Evolutionary conservation across 164 flowering plant species (phyloP), one percentile per base, ranked within the genome.

Genomic region (Annona squamosa): DNA sequence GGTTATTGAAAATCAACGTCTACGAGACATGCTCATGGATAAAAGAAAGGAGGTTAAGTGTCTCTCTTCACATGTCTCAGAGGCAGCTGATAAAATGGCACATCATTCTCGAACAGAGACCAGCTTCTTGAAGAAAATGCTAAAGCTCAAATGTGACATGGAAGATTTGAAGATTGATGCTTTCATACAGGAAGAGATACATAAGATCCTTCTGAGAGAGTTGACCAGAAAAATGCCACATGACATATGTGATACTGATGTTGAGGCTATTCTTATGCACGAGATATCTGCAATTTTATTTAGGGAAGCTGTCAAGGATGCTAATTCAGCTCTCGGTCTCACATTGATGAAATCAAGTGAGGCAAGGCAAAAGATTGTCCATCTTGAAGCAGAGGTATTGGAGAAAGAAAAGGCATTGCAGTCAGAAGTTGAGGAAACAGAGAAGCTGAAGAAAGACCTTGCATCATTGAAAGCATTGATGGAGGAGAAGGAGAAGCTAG

Each of bases 401-500:
- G 86, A 84, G 71, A 81, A 10, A 57, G 84, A 85, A 72, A 76
- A 77, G 3, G 69, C 71, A 46, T 71, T 87, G 67, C 46, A 59
- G 26, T 71, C 73, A 48, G 85, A 71, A 73, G 63, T 76, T 47
- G 80, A 80, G 18, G 87, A 87, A 70, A 88, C 84, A n/a, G 83
- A 85, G 70, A 77, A 62, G 67, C 69, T 92, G 70, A 81, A 82
- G 77, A 74, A 79, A 74, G 85, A 90, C 52, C 71, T 79, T 19
- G 48, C n/a, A 3, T 41, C 9, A 12, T 61, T 88, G 68, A 76
- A 65, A 75, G 71, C 73, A 46, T 69, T 46, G 26, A 1, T 86
- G 70, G 77, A 80, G 69, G 89, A 87, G 78, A 90, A 89, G 74
- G 89, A 88, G 71, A 85, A 81, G 73, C 64, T 78, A 68, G 79